Conservation (phyloP, 2,329 filamentous ascomycete species). For the Fusarium dlaminii region DNA sequence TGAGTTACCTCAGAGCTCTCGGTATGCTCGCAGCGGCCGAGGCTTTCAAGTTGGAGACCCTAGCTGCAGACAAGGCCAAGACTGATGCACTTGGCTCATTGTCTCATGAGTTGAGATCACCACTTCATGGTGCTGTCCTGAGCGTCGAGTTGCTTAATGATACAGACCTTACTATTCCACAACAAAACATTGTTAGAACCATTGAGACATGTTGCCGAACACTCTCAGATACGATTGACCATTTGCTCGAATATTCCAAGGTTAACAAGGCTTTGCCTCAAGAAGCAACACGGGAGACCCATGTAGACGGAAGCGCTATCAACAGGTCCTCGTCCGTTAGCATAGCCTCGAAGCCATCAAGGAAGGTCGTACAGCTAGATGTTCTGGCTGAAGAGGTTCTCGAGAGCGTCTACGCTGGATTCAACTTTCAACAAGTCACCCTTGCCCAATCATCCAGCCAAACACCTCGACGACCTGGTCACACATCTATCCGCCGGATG, state of each 20-base stretch:
- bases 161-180: conserved; percentile 57
- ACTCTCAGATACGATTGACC: conserved; percentile 63
- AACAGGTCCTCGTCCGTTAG: conserved; percentile 3
- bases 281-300: background rate
- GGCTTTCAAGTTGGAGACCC: conserved; percentile 55
- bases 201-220: conserved; percentile 62
- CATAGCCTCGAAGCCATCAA: conserved; percentile 19
- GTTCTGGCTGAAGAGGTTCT: conserved; percentile 57
- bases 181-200: conserved; percentile 57
- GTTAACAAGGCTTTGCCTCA: conserved; percentile 53
- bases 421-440: conserved; percentile 49
- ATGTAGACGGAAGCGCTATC: background rate
- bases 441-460: conserved; percentile 27
- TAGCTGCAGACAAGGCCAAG: conserved; percentile 58
- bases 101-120: conserved; percentile 69
- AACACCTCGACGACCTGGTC: conserved; percentile 7
- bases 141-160: conserved; percentile 63
- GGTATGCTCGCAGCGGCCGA: conserved; percentile 66
- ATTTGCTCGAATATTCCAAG: conserved; percentile 64
- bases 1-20: conserved; percentile 62
- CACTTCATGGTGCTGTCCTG: conserved; percentile 68
- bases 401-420: conserved; percentile 58
- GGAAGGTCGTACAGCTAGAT: conserved; percentile 48
- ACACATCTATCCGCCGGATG: conserved; percentile 32
- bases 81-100: conserved; percentile 68